These are phyloP conservation scores for Triticum monococcum DNA, from an alignment of 176 grass and related monocot species.

Conservation along the genomic window DNA sequence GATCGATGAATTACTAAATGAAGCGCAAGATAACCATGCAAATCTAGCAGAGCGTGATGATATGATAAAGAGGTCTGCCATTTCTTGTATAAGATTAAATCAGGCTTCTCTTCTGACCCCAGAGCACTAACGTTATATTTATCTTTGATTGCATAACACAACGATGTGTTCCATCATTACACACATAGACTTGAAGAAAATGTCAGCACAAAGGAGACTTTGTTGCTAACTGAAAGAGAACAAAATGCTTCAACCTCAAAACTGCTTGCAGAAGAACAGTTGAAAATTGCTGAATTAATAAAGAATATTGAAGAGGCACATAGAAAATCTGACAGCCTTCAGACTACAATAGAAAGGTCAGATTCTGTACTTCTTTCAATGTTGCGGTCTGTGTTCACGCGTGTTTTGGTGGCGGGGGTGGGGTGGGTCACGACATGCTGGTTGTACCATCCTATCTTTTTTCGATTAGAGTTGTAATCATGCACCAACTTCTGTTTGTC, in stretches of 20 bases:
- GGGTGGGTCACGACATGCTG: conserved; percentile 5
- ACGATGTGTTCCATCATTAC: conserved; percentile 5
- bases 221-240: conserved; percentile 59
- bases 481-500: conserved; percentile 12
- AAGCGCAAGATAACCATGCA: conserved; percentile 40
- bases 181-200: conserved; percentile 49
- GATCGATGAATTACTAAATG: conserved; percentile 54
- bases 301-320: conserved; percentile 49
- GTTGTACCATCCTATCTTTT: conserved; percentile 10
- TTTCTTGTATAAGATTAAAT: conserved; percentile 28
- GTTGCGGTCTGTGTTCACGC: background rate
- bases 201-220: conserved; percentile 44
- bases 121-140: conserved; percentile 39
- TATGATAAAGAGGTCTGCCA: conserved; percentile 56
- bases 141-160: conserved; percentile 28
- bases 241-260: conserved; percentile 50
- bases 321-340: conserved; percentile 53
- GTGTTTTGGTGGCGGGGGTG: conserved; percentile 1
- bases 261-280: conserved; percentile 48
- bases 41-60: conserved; percentile 47
- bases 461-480: conserved; percentile 12
- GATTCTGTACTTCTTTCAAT: conserved; percentile 16
- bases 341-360: conserved; percentile 50
- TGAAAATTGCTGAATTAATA: conserved; percentile 48
- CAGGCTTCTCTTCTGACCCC: conserved; percentile 30